Percentiles rank a stretch among this genome's conserved stretches.
phyloP scores from a whole-genome alignment of 179 eudicot genomes.

The Carnegiea gigantea region DNA sequence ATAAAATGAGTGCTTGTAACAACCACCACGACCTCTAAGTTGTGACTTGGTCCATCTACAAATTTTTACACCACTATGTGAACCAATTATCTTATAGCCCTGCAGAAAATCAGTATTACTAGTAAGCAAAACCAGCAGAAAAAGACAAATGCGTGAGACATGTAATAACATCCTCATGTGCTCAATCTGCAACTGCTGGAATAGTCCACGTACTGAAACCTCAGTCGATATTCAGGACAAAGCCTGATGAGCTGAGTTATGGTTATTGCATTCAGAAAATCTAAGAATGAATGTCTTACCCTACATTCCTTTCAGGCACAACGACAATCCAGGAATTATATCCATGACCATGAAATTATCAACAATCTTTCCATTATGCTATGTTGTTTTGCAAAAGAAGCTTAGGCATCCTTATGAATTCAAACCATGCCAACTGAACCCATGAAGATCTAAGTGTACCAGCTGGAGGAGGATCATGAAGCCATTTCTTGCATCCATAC shows the following conservation, averaged over 20 bases:
- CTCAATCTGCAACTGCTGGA: background rate
- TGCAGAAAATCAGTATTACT: conserved; percentile 30
- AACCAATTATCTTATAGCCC: conserved; percentile 98
- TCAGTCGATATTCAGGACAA: background rate
- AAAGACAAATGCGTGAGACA: conserved; percentile 10
- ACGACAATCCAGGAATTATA: background rate
- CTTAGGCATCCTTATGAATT: too few relatives aligned
- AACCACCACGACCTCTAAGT: conserved; percentile 99
- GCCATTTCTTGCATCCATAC: background rate
- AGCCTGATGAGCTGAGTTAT: background rate
- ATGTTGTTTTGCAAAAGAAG: background rate
- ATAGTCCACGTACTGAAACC: background rate
- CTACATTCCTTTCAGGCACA: background rate
- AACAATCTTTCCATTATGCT: background rate
- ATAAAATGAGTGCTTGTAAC: conserved; percentile 98
- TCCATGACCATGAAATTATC: background rate
- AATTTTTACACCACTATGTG: conserved; percentile 98
- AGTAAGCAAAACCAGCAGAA: background rate
- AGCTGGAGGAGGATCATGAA: background rate
- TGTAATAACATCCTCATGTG: background rate
- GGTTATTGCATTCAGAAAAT: background rate
- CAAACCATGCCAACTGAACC: background rate
- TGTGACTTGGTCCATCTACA: conserved; percentile 99
- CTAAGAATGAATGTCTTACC: background rate
- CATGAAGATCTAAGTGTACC: background rate